These are phyloP conservation scores for Chaetomiaceae sp. DNA, from an alignment of 2,329 filamentous ascomycete species.

Conservation along the genomic window DNA sequence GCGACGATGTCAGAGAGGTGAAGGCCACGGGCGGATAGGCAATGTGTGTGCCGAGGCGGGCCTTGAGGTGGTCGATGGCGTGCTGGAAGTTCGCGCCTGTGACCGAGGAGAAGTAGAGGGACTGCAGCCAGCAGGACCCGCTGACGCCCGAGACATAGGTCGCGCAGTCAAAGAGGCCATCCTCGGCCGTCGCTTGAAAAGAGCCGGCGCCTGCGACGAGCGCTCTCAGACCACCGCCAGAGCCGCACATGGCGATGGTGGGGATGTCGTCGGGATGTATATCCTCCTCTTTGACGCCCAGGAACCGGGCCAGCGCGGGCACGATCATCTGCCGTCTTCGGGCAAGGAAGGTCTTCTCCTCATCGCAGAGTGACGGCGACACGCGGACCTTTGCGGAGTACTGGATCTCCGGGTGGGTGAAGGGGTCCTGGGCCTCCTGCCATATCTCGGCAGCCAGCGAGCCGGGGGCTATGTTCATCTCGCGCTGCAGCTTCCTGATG, in stretches of 20 bases:
- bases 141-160: slow-evolving; percentile 96
- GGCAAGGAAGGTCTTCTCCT: slow-evolving; percentile 71
- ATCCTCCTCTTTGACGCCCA: slow-evolving; percentile 70
- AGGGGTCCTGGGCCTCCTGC: slow-evolving; percentile 80
- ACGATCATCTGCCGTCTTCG: slow-evolving; percentile 65
- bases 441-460: slow-evolving; percentile 91
- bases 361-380: slow-evolving; percentile 72
- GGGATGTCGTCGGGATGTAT: slow-evolving; percentile 93
- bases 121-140: slow-evolving; percentile 92
- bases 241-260: slow-evolving; percentile 88
- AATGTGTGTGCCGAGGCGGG: slow-evolving; percentile 79
- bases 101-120: slow-evolving; percentile 79
- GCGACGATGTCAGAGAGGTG: slow-evolving; percentile 73
- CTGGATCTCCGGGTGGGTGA: slow-evolving; percentile 79
- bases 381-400: slow-evolving; percentile 79
- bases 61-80: slow-evolving; percentile 80
- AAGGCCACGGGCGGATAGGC: slow-evolving; percentile 86
- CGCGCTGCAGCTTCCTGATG: slow-evolving; percentile 76
- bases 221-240: slow-evolving; percentile 83
- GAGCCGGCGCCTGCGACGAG: slow-evolving; percentile 88
- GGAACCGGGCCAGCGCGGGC: slow-evolving; percentile 74
- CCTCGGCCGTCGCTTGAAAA: slow-evolving; percentile 75
- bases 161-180: slow-evolving; percentile 85
- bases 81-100: slow-evolving; percentile 60
- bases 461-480: slow-evolving; percentile 81